phyloP scores from a whole-genome alignment of 495 filamentous ascomycete species.

The Aspergillus asperescens region DNA sequence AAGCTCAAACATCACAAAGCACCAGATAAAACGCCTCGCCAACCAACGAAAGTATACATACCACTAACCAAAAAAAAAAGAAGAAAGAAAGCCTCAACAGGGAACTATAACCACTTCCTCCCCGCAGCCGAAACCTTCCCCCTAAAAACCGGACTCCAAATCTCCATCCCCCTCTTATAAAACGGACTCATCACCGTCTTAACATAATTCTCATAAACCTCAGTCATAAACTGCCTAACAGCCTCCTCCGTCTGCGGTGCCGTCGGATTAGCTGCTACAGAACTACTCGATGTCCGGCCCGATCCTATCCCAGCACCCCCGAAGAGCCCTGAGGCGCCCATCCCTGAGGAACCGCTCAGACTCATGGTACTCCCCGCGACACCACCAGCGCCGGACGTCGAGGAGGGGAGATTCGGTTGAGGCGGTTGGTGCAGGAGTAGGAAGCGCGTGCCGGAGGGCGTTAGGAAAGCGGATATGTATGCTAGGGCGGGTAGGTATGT shows the following conservation, averaged over 20 bases:
- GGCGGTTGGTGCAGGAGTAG: slow-evolving; percentile 79
- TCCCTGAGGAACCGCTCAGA: neutral
- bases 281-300: slow-evolving; percentile 52
- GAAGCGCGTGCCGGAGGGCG: slow-evolving; percentile 65
- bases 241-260: slow-evolving; percentile 89
- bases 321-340: slow-evolving; percentile 24
- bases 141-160: slow-evolving; percentile 81
- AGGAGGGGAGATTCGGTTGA: slow-evolving; percentile 39
- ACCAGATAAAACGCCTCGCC: neutral
- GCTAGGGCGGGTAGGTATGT: slow-evolving; percentile 73
- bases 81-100: too few relatives aligned
- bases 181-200: slow-evolving; percentile 99
- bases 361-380: neutral
- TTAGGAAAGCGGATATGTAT: slow-evolving; percentile 88
- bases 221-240: slow-evolving; percentile 83
- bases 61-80: slow-evolving; percentile 2
- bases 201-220: slow-evolving; percentile 90
- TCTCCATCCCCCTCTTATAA: slow-evolving; percentile 73
- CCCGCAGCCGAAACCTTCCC: slow-evolving; percentile 74
- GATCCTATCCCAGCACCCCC: slow-evolving; percentile 27
- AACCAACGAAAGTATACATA: neutral
- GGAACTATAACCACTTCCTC: slow-evolving; percentile 79
- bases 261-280: slow-evolving; percentile 75
- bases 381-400: slow-evolving; percentile 8
- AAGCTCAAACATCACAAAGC: neutral